Percentiles rank a stretch among this genome's conserved stretches.
Conservation (phyloP, 1,139 yeast species). For the Sugiyamaella sp. region DNA sequence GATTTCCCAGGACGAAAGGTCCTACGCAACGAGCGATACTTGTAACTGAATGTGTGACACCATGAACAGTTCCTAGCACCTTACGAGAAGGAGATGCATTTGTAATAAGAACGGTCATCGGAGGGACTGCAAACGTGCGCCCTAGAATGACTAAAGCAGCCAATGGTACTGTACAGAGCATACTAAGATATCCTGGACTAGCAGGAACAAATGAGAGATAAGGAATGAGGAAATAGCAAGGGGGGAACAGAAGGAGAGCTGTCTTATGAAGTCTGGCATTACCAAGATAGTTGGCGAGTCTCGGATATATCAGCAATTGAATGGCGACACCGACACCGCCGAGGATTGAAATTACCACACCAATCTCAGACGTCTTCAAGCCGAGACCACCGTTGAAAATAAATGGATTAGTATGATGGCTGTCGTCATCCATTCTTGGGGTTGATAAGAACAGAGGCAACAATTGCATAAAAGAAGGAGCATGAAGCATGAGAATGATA, state of each 20-base stretch:
- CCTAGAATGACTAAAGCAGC: conserved; percentile 33
- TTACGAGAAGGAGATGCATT: conserved; percentile 37
- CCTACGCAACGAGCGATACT: conserved; percentile 60
- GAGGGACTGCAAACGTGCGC: conserved; percentile 40
- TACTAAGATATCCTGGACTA: conserved; percentile 51
- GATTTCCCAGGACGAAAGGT: conserved; percentile 58
- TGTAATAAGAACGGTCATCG: conserved; percentile 40
- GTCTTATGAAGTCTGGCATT: conserved; percentile 52
- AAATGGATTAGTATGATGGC: conserved; percentile 43
- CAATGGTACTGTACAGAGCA: conserved; percentile 22
- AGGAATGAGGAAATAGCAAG: conserved; percentile 55
- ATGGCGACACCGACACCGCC: conserved; percentile 58
- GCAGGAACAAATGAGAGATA: conserved; percentile 49
- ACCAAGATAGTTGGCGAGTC: conserved; percentile 53
- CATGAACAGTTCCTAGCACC: conserved; percentile 40
- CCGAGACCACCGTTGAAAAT: conserved; percentile 55
- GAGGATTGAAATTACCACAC: conserved; percentile 55
- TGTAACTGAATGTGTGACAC: conserved; percentile 43
- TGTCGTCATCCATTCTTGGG: conserved; percentile 42
- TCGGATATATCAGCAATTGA: conserved; percentile 56
- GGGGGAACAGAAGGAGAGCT: conserved; percentile 52
- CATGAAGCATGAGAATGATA: conserved; percentile 50
- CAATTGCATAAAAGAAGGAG: conserved; percentile 57
- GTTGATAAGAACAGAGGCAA: conserved; percentile 63
- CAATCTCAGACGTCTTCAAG: conserved; percentile 52